Percentiles rank a stretch among this genome's conserved stretches.
These are phyloP conservation scores for Thymus quinquecostatus DNA, from an alignment of 257 asterid genomes.

Conservation along the genomic window DNA sequence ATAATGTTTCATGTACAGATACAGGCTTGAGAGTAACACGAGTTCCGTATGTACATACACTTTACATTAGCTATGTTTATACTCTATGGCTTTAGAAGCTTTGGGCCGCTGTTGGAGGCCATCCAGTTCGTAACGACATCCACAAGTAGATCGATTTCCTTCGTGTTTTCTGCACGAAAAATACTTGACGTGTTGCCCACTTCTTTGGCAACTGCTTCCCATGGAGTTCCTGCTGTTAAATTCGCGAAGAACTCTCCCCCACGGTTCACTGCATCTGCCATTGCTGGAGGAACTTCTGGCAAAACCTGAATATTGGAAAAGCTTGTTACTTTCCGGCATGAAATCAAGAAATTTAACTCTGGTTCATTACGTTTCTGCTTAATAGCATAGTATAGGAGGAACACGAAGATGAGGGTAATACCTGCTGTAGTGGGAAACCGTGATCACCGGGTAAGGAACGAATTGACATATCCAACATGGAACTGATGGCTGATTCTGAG, in stretches of 20 bases:
- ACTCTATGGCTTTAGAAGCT: conserved; percentile 43
- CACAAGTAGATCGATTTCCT: conserved; percentile 72
- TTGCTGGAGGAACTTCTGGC: conserved; percentile 91
- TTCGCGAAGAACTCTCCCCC: conserved; percentile 83
- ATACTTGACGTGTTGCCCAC: conserved; percentile 58
- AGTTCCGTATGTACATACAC: background rate
- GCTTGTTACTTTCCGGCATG: background rate
- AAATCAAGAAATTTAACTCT: background rate
- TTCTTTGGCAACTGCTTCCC: conserved; percentile 91
- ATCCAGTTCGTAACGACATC: conserved; percentile 74
- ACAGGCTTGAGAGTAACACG: background rate
- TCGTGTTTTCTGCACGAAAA: conserved; percentile 55
- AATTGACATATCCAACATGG: conserved; percentile 92
- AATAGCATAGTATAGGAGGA: background rate
- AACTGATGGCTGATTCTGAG: conserved; percentile 87
- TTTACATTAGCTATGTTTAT: background rate
- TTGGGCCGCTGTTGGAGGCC: conserved; percentile 60
- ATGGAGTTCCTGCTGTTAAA: conserved; percentile 90
- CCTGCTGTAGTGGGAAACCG: conserved; percentile 95
- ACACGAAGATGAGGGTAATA: conserved; percentile 28
- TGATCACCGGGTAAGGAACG: conserved; percentile 93
- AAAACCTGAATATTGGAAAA: conserved; percentile 54
- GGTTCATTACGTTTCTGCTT: background rate
- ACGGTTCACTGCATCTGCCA: conserved; percentile 89
- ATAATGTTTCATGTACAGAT: background rate